Base-by-base conservation (phyloP, 148 eudicot genomes). In the Gaultheria prostrata region DNA sequence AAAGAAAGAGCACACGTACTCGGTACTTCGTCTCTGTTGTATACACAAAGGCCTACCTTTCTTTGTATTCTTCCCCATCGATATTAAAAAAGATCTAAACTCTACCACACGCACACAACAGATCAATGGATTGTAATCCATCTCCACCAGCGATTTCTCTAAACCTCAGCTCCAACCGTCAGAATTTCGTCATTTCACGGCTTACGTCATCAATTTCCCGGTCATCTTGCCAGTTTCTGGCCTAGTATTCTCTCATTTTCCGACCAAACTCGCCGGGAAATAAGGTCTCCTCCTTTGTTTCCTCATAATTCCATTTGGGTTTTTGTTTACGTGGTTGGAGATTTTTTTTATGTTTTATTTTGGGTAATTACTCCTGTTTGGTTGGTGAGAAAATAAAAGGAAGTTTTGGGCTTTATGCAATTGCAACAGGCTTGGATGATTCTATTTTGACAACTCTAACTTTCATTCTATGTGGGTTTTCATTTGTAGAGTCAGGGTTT, bases 41-140 rank as follows among this genome's bases (percentile, higher is more conserved):
- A n/a, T 26, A 26, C 79, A 24, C 8, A 26, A 76, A 50, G 26
- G 59, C 79, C 79, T 49, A 1, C 79, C 26, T 26, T 3, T 49
- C 50, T 30, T 53, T 76, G 6, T 28, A 26, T 15, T 4, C n/a
- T 77, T 77, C 79, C 28, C 61, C 79, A 48, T 39, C 17, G 20
- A 49, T 26, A 28, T 28, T 65, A 2, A 3, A 76, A 48, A 76
- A 57, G 79, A 49, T 49, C 79, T 49, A 15, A 14, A 14, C 12
- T 7, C 9, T 24, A 10, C 26, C 0, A 39, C 46, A 43, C 18
- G 28, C n/a, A 48, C 50, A 50, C 59, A 49, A 83, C 84, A 86
- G 83, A 82, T 81, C 57, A 48, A 84, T 86, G 88, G 83, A 82
- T 82, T 78, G 17, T 50, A 49, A 53, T 86, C 28, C 51, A 10